Conservation (phyloP, 78 protist species). For the Dictyostelium intermedium region DNA sequence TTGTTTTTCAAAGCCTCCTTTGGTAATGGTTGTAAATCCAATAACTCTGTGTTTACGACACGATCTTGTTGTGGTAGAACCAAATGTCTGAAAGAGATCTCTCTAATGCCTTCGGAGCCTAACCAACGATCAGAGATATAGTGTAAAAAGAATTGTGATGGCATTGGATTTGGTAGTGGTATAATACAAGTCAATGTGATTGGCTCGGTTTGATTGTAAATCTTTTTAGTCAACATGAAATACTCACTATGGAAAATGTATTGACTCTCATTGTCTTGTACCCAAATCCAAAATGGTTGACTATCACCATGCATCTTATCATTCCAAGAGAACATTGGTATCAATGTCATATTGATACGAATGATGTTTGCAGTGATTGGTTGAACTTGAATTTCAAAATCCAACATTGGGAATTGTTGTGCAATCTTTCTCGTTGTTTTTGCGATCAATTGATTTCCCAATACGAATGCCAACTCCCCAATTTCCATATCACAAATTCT, state of each 20-base stretch:
- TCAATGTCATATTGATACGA: slow-evolving; percentile 80
- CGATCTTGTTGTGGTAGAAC: slow-evolving; percentile 93
- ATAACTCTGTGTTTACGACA: slow-evolving; percentile 94
- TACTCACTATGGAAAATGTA: slow-evolving; percentile 93
- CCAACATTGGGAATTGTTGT: slow-evolving; percentile 88
- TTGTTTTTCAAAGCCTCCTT: slow-evolving; percentile 82
- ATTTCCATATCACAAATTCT: slow-evolving; percentile 87
- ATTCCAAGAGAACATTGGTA: slow-evolving; percentile 82
- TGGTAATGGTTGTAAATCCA: slow-evolving; percentile 96
- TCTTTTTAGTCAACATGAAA: slow-evolving; percentile 80
- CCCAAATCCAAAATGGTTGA: slow-evolving; percentile 93
- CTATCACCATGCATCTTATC: slow-evolving; percentile 82
- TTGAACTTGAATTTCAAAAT: slow-evolving; percentile 85
- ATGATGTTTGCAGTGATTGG: slow-evolving; percentile 97
- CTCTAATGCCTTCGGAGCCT: slow-evolving; percentile 82
- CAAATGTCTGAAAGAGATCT: slow-evolving; percentile 89
- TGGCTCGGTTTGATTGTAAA: slow-evolving; percentile 21
- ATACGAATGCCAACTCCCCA: slow-evolving; percentile 85
- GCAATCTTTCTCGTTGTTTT: slow-evolving; percentile 50
- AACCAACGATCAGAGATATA: slow-evolving; percentile 96
- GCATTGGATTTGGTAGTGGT: slow-evolving; percentile 94
- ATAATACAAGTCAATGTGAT: slow-evolving; percentile 85
- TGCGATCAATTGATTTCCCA: slow-evolving; percentile 77
- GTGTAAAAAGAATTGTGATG: slow-evolving; percentile 93
- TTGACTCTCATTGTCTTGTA: slow-evolving; percentile 87